Evolutionary conservation across 352 stramenopile genomes (phyloP), one percentile per base, ranked within the genome.

Genomic region (Globisporangium orthogonon): DNA sequence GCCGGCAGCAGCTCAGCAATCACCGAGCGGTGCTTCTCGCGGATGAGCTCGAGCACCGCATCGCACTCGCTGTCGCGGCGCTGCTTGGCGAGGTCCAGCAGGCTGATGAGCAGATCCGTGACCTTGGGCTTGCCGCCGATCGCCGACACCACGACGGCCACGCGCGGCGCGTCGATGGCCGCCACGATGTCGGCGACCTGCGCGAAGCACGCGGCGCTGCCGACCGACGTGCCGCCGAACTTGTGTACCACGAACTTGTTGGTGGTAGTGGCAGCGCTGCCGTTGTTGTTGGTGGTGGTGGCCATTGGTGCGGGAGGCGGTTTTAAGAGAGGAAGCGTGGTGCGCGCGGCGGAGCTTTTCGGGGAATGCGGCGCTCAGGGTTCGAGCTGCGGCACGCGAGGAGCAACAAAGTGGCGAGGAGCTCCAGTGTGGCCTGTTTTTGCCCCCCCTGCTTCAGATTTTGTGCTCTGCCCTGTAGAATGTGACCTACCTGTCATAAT

Each of bases 111-210:
- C 68, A 98, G 71, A 78, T 98, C 94, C 4, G 94, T 98, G 51
- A 97, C 85, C 70, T 98, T 98, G 54, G 94, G 94, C 67, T 98
- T 98, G 49, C 94, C 95, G 54, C 95, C 95, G 73, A 98, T 98
- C 53, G 95, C 95, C 0, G 89, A 98, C 30, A 98, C 92, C 37
- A 98, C 95, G 54, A 94, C 84, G 17, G 84, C 84, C 56, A 94
- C 71, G 56, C 74, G 70, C 55, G 75, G 64, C 28, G 67, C 61
- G n/a, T 68, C 50, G 40, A 86, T 30, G 29, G 56, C 60, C 39
- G 80, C 70, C 17, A 92, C 71, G 51, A 91, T 94, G 54, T 85
- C 67, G n/a, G 65, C 65, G 28, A 94, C 84, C 41, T 87, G 78
- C 50, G 78, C 85, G 61, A 99, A 96, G 59, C 94, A 92, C 52